A percentile compares a stretch with the other conserved stretches of the same genome.
Evolutionary conservation across 352 stramenopile genomes (phyloP).

Genomic region (Globisporangium sylvaticum): DNA sequence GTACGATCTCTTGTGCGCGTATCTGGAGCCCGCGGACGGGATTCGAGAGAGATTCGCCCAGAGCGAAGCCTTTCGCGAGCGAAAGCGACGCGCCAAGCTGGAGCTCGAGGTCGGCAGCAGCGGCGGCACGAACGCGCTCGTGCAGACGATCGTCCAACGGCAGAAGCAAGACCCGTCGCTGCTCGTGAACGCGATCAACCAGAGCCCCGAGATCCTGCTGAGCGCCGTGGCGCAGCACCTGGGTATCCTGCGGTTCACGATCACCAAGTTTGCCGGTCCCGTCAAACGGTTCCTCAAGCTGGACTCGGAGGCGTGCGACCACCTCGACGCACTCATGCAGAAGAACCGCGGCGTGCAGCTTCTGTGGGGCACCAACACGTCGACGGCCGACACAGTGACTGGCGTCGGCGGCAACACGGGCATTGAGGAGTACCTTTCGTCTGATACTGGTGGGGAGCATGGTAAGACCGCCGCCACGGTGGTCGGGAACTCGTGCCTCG

Average conservation of each 20-base stretch:
- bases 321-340: slow-evolving; percentile 44
- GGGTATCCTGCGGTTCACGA: slow-evolving; percentile 65
- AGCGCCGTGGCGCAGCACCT: slow-evolving; percentile 56
- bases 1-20: slow-evolving; percentile 40
- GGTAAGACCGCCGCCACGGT: neutral
- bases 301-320: slow-evolving; percentile 49
- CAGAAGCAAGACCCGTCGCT: slow-evolving; percentile 53
- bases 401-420: slow-evolving; percentile 4
- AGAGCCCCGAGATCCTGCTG: slow-evolving; percentile 63
- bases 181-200: slow-evolving; percentile 57
- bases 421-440: slow-evolving; percentile 8
- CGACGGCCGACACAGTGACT: neutral
- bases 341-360: slow-evolving; percentile 57
- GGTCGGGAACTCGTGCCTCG: slow-evolving; percentile 22
- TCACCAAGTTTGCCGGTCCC: slow-evolving; percentile 56
- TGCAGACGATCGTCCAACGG: slow-evolving; percentile 46
- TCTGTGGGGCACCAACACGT: slow-evolving; percentile 42
- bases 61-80: slow-evolving; percentile 31
- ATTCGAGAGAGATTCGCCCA: slow-evolving; percentile 45
- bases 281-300: slow-evolving; percentile 70
- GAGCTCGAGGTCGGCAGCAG: slow-evolving; percentile 24
- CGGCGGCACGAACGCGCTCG: slow-evolving; percentile 22
- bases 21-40: slow-evolving; percentile 35
- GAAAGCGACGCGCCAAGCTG: slow-evolving; percentile 21
- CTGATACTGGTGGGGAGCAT: neutral